Evolutionary conservation across 345 rosid species (phyloP), one percentile per base, ranked within the genome.

Genomic region (Isatis tinctoria): DNA sequence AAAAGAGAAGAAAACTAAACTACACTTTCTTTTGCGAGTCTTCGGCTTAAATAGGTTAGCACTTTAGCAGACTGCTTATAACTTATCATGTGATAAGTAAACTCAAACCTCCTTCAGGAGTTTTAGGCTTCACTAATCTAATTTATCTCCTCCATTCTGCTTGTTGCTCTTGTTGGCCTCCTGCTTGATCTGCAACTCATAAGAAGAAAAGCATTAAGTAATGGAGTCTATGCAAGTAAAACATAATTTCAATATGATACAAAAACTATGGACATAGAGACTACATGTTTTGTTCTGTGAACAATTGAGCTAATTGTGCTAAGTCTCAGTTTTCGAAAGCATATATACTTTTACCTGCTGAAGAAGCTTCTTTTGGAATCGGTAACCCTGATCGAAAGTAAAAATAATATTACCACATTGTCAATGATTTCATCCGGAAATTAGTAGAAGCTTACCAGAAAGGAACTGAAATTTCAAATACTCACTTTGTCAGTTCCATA

Each of bases 401-500:
- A 48, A 47, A 18, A 41, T 11, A 63, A 1, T 13, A 61, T n/a
- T 24, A 69, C 1, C 56, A 78, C 32, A 51, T 32, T 45, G 69
- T 68, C 45, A 54, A 76, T 65, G 27, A 35, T 70, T 41, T 27
- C 30, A 49, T 60, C 11, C 11, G 10, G 16, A 33, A 60, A 37
- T 8, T 0, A 3, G 32, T 61, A 44, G 13, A 60, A 0, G 1
- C 27, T 26, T 69, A 28, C 53, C 13, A 40, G 16, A 20, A 53
- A 62, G 30, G 3, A 33, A 32, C n/a, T 20, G 14, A 33, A 66
- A n/a, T 32, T 58, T 58, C 51, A 72, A 51, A 18, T 22, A 58
- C 39, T 80, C 64, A 92, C 97, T 89, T 87, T 90, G 81, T 90
- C 88, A 44, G 97, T 92, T 73, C 97, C 94, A 67, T 92, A 92